Evolutionary conservation across 106 monocot genomes (phyloP).

Genomic region (Phalaenopsis equestris): DNA sequence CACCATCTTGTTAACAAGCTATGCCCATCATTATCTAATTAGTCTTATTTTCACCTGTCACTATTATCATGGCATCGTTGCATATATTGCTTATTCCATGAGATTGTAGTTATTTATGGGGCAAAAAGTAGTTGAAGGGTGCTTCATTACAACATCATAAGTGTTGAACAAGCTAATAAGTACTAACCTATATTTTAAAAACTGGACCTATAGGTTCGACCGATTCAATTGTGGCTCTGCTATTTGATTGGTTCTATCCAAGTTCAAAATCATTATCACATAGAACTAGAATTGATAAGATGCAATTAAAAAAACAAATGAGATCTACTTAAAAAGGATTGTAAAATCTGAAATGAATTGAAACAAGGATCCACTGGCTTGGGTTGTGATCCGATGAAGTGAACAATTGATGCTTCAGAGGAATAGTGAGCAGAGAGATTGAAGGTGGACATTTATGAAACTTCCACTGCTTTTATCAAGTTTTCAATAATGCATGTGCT

Average conservation of each 20-base stretch:
- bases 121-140: not conserved
- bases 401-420: too few relatives aligned
- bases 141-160: not conserved
- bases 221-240: too few relatives aligned
- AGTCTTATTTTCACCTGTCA: not conserved
- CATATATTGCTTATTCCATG: not conserved
- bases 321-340: not conserved
- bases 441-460: too few relatives aligned
- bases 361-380: too few relatives aligned
- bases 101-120: not conserved
- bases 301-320: not conserved
- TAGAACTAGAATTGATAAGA: too few relatives aligned
- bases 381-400: too few relatives aligned
- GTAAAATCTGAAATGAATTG: not conserved
- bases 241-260: too few relatives aligned
- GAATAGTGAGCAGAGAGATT: too few relatives aligned
- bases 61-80: not conserved
- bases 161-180: not conserved
- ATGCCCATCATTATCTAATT: not conserved
- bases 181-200: not conserved
- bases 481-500: too few relatives aligned
- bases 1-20: not conserved
- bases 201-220: too few relatives aligned
- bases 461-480: too few relatives aligned
- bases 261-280: too few relatives aligned